Percentiles rank a stretch among this genome's conserved stretches.
Conservation (phyloP, 495 filamentous ascomycete species). For the Zalerion maritima region DNA sequence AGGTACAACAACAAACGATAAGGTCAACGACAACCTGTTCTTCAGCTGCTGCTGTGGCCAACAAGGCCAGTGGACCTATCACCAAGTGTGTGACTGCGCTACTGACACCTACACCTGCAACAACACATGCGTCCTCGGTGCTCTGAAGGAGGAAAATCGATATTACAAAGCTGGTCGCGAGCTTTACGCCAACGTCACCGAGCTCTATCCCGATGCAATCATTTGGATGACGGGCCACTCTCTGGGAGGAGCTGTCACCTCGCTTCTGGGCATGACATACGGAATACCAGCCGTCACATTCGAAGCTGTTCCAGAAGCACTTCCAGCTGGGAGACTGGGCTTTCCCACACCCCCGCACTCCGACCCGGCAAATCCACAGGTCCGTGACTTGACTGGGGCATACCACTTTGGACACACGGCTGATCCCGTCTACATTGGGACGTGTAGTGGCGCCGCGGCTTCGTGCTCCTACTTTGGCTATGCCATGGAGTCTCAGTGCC, state of each 20-base stretch:
- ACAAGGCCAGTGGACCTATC: conserved; percentile 75
- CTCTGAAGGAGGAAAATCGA: conserved; percentile 64
- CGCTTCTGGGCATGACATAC: conserved; percentile 77
- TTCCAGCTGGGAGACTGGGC: conserved; percentile 72
- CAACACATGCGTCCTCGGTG: conserved; percentile 65
- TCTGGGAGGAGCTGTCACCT: conserved; percentile 73
- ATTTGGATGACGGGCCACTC: conserved; percentile 88
- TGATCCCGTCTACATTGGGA: conserved; percentile 88
- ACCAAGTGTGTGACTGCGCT: conserved; percentile 83
- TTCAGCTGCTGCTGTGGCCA: conserved; percentile 96
- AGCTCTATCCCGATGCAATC: conserved; percentile 69
- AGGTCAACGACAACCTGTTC: conserved; percentile 92
- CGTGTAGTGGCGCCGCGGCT: conserved; percentile 78
- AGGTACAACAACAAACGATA: conserved; percentile 92
- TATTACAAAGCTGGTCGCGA: conserved; percentile 82
- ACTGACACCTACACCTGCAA: conserved; percentile 76
- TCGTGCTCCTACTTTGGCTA: conserved; percentile 87
- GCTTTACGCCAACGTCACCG: conserved; percentile 82
- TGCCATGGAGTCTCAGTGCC: conserved; percentile 81
- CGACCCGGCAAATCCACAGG: conserved; percentile 52
- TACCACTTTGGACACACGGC: conserved; percentile 94
- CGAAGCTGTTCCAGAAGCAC: conserved; percentile 77
- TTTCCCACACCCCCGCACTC: conserved; percentile 73
- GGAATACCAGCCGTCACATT: conserved; percentile 80
- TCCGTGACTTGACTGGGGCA: conserved; percentile 56